Evolutionary conservation across 768 basidiomycete genomes (phyloP).

Genomic region (Naganishia vaughanmartiniae): DNA sequence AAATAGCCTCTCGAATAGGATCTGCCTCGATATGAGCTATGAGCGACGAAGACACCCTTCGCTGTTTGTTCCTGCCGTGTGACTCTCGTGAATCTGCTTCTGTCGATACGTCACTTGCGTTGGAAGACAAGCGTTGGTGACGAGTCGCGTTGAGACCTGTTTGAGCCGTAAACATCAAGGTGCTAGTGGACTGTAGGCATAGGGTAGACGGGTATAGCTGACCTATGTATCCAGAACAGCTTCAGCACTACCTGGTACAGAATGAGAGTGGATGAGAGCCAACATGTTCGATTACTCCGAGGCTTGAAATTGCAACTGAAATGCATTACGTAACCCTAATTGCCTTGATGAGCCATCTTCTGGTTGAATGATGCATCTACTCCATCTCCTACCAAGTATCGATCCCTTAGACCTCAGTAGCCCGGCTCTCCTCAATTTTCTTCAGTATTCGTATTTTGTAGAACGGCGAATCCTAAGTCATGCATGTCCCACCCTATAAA

Average conservation of each 20-base stretch:
- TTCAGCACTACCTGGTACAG: neutral
- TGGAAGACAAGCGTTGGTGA: slow-evolving; percentile 56
- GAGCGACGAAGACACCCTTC: slow-evolving; percentile 77
- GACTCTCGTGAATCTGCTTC: slow-evolving; percentile 80
- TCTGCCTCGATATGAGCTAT: slow-evolving; percentile 79
- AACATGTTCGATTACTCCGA: slow-evolving; percentile 1
- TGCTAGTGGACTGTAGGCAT: slow-evolving; percentile 65
- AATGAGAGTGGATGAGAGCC: neutral
- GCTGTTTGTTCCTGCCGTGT: slow-evolving; percentile 74
- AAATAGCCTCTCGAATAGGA: slow-evolving; percentile 60
- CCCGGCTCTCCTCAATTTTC: no score
- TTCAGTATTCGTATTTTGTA: no score
- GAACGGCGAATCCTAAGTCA: no score
- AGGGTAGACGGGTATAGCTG: slow-evolving; percentile 58
- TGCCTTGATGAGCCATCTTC: neutral
- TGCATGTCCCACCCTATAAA: no score
- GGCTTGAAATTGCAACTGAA: neutral
- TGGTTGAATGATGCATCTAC: neutral
- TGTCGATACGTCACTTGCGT: slow-evolving; percentile 76
- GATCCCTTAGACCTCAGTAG: no score
- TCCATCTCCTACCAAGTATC: no score
- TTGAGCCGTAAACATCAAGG: slow-evolving; percentile 23
- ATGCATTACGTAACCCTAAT: neutral
- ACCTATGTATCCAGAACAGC: neutral
- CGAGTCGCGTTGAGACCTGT: slow-evolving; percentile 7